phyloP scores from a whole-genome alignment of 306 rosid genomes.

The Acacia confusa region DNA sequence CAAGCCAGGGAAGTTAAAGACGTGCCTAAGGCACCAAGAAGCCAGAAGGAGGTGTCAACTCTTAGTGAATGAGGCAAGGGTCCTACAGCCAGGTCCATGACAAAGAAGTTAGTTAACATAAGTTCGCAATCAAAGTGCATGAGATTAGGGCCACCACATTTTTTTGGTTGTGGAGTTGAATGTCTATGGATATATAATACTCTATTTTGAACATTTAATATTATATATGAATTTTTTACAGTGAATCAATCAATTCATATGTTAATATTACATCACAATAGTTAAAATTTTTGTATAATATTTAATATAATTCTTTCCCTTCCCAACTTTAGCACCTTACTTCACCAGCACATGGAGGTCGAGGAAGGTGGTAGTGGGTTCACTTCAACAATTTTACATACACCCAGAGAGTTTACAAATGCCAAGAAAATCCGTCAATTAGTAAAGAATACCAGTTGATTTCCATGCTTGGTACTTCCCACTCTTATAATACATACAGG shows the following conservation, averaged over 20 bases:
- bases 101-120: background rate
- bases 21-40: background rate
- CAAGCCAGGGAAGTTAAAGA: background rate
- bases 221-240: background rate
- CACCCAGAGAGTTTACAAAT: background rate
- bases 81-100: background rate
- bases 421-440: slow-evolving; percentile 3
- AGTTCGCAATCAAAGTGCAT: background rate
- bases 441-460: background rate
- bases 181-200: background rate
- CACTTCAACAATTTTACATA: background rate
- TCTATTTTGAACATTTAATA: background rate
- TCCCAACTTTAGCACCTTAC: background rate
- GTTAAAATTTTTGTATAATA: background rate
- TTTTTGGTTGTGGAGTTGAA: background rate
- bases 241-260: background rate
- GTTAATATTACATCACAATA: background rate
- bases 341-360: background rate
- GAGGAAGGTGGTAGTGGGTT: background rate
- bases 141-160: background rate
- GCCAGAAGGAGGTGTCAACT: background rate
- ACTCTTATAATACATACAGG: slow-evolving; percentile 1
- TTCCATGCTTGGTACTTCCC: background rate
- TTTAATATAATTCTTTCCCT: background rate
- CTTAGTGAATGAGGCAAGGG: background rate